Percentiles rank a stretch among this genome's conserved stretches.
Conservation (phyloP, 768 basidiomycete species). For the Leccinum aurantiacum region DNA sequence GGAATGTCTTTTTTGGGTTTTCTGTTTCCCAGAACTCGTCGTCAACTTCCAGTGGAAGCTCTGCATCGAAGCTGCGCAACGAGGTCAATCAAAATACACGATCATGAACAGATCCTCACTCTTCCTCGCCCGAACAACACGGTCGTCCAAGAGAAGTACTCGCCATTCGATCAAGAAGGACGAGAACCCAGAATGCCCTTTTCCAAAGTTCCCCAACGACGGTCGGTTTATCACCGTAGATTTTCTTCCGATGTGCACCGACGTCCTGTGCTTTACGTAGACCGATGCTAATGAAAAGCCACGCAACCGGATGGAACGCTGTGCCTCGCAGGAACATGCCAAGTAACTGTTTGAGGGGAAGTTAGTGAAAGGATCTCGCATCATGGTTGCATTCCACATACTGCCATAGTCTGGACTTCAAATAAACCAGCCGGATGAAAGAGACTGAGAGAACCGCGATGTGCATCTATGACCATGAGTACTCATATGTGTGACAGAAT, state of each 20-base stretch:
- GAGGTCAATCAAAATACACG: conserved; percentile 6
- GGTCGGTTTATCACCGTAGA: conserved; percentile 47
- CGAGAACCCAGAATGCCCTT: conserved; percentile 73
- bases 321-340: conserved; percentile 56
- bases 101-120: conserved; percentile 43
- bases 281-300: conserved; percentile 55
- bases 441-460: conserved; percentile 48
- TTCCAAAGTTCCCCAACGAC: conserved; percentile 74
- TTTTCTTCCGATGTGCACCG: conserved; percentile 69
- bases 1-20: conserved; percentile 52
- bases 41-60: conserved; percentile 80
- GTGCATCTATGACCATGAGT: conserved; percentile 42
- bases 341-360: conserved; percentile 40
- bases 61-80: conserved; percentile 71
- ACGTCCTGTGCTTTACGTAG: conserved; percentile 70
- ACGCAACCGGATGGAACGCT: conserved; percentile 47
- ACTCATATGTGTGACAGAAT: neutral
- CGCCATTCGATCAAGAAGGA: conserved; percentile 57
- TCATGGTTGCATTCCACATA: conserved; percentile 30
- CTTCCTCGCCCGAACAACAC: conserved; percentile 60
- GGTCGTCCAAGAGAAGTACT: conserved; percentile 56
- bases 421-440: conserved; percentile 59
- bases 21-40: conserved; percentile 72
- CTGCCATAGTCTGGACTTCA: conserved; percentile 59
- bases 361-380: conserved; percentile 7